These are phyloP conservation scores for Monosporascus sp. DNA, from an alignment of 2,329 filamentous ascomycete species.

Conservation along the genomic window DNA sequence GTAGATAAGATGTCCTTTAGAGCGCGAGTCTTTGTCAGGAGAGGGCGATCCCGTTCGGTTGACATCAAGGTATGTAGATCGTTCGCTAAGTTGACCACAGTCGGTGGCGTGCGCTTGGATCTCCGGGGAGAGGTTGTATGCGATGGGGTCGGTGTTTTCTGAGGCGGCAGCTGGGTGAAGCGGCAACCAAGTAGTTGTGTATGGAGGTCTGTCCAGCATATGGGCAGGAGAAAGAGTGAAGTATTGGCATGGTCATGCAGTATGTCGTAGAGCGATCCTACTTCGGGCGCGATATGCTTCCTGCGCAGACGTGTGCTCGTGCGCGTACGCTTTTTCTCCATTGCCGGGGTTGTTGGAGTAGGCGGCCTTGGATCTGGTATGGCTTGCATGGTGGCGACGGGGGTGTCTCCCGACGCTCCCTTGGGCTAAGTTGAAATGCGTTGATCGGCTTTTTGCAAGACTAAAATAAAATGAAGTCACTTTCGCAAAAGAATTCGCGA, in stretches of 20 bases:
- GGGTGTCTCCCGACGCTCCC: not conserved
- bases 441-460: not conserved
- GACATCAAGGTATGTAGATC: slow-evolving; percentile 40
- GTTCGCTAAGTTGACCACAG: slow-evolving; percentile 37
- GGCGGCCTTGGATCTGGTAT: not conserved
- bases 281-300: slow-evolving; percentile 34
- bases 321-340: slow-evolving; percentile 11
- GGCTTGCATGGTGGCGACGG: not conserved
- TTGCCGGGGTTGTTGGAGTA: slow-evolving; percentile 1
- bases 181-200: slow-evolving; percentile 39
- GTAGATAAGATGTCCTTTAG: slow-evolving; percentile 39
- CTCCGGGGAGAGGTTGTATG: slow-evolving; percentile 30
- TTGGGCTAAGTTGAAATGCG: not conserved
- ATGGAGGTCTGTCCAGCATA: slow-evolving; percentile 52
- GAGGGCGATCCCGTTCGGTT: slow-evolving; percentile 25
- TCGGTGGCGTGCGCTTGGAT: slow-evolving; percentile 34
- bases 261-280: slow-evolving; percentile 47
- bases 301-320: slow-evolving; percentile 22
- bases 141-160: slow-evolving; percentile 35
- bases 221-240: slow-evolving; percentile 46
- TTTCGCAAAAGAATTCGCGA: too few relatives aligned
- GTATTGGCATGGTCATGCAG: slow-evolving; percentile 42
- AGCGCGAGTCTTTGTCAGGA: slow-evolving; percentile 31
- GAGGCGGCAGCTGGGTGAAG: slow-evolving; percentile 39
- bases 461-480: not conserved